Evolutionary conservation across 306 rosid species (phyloP), one percentile per base, ranked within the genome.

Genomic region (Crotalaria pallida): DNA sequence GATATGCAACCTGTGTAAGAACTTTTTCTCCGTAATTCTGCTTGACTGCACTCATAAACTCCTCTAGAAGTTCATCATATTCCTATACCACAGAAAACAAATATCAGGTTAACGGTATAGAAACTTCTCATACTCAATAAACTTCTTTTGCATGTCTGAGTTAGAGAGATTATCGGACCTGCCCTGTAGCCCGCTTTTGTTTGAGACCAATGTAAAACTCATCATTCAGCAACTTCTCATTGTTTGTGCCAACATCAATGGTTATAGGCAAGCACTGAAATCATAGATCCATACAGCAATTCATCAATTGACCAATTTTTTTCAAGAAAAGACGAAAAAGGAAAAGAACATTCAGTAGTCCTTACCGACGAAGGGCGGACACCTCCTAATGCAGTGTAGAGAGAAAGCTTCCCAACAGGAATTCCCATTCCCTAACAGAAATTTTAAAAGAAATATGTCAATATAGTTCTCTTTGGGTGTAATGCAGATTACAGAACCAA

Each of bases 191-290:
- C 24, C 98, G 79, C 80, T 80, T 90, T 7, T 91, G 97, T 80
- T 47, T 80, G 45, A 91, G 92, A 18, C 98, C 98, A 61, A 81
- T 94, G 89, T 94, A 94, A 33, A 84, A 91, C 78, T 94, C 98
- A 29, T 94, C 96, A 3, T 94, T 88, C 85, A 94, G 67, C 82
- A 91, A 73, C 69, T 80, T 73, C 85, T 91, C 87, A n/a, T 91
- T 94, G 87, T 94, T 94, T 70, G 98, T 94, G 61, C 98, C 98
- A 56, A 94, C 98, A 64, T 94, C 97, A 73, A 94, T 88, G 69
- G 98, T 88, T 51, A 94, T 79, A 26, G 97, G 98, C 89, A 94
- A 84, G 85, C 98, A 94, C 98, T 94, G 86, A 73, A 74, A 83
- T 67, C 61, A 75, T 21, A 63, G 41, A 70, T 26, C 21, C 69